phyloP scores from a whole-genome alignment of 176 grass and related monocot genomes.

The Oryza officinalis region DNA sequence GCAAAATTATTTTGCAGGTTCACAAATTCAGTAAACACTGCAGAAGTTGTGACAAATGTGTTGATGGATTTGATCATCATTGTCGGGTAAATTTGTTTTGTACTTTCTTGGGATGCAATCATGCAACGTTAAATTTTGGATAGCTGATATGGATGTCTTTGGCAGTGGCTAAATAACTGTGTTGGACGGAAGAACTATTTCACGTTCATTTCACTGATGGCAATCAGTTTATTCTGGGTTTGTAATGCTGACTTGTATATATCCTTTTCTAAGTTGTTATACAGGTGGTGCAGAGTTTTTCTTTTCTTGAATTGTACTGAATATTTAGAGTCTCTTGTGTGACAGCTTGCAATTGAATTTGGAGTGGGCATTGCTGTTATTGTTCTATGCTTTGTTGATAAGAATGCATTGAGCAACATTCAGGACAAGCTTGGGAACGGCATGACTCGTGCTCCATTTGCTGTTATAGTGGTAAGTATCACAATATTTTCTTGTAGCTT shows the following conservation, averaged over 20 bases:
- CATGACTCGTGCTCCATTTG: conserved; percentile 81
- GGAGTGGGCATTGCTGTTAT: conserved; percentile 86
- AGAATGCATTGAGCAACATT: conserved; percentile 61
- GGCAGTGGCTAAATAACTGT: conserved; percentile 99
- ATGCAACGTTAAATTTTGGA: conserved; percentile 13
- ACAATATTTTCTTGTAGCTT: neutral
- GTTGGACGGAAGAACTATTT: conserved; percentile 96
- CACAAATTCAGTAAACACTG: conserved; percentile 96
- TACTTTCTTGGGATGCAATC: conserved; percentile 12
- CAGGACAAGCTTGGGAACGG: conserved; percentile 94
- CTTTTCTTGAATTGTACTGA: conserved; percentile 32
- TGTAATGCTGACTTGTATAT: conserved; percentile 22
- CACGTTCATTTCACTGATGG: conserved; percentile 90
- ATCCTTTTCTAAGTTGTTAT: conserved; percentile 17
- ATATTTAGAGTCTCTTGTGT: conserved; percentile 37
- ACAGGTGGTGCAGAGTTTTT: neutral
- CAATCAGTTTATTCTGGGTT: conserved; percentile 90
- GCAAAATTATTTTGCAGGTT: conserved; percentile 61
- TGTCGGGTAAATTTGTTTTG: conserved; percentile 69
- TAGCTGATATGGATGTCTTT: conserved; percentile 36
- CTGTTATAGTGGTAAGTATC: conserved; percentile 88
- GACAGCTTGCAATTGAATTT: conserved; percentile 92
- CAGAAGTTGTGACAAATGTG: conserved; percentile 99
- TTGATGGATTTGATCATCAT: conserved; percentile 99
- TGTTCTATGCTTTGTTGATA: conserved; percentile 77